phyloP scores from a whole-genome alignment of 306 rosid species.

The Malus sieversii region DNA sequence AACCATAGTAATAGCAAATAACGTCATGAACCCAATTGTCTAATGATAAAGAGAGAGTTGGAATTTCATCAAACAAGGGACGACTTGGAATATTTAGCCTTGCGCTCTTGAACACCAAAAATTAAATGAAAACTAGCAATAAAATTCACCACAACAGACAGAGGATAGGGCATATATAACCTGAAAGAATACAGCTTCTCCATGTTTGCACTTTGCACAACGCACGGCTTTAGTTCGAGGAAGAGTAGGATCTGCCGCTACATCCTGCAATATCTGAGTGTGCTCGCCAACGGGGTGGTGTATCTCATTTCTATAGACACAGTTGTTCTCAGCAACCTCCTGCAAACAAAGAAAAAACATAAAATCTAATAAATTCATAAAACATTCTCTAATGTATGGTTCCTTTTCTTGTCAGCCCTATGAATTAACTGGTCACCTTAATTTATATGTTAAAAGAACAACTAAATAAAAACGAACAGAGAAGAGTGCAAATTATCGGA shows the following conservation, averaged over 20 bases:
- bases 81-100: neutral
- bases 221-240: conserved; percentile 96
- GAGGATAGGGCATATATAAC: conserved; percentile 22
- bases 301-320: conserved; percentile 87
- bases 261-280: conserved; percentile 84
- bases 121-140: neutral
- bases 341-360: conserved; percentile 20
- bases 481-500: neutral
- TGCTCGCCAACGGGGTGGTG: conserved; percentile 90
- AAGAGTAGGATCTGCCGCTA: conserved; percentile 95
- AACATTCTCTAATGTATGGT: neutral
- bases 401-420: too few species aligned
- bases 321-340: conserved; percentile 88
- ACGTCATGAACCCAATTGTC: neutral
- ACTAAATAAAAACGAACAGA: neutral
- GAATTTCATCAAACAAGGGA: neutral
- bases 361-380: neutral
- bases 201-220: conserved; percentile 82
- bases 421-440: neutral
- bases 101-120: neutral
- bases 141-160: neutral
- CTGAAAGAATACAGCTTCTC: conserved; percentile 99
- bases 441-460: neutral
- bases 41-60: neutral
- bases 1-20: neutral